A percentile compares a stretch with the other conserved stretches of the same genome.
Conservation (phyloP, 192 early-diverging fungal genomes). For the Coemansia umbellata region DNA sequence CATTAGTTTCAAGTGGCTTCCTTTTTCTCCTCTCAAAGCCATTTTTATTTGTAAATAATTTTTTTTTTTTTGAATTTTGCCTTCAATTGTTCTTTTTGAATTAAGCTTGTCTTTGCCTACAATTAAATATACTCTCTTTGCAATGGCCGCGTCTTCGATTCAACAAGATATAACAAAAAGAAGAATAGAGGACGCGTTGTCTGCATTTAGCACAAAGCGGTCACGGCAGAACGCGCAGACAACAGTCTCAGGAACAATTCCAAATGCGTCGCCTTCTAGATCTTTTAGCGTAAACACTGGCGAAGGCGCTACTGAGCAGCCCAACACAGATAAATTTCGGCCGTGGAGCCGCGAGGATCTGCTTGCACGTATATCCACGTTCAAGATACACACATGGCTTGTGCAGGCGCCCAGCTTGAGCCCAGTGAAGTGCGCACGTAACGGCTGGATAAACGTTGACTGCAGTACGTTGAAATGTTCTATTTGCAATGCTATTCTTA, state of each 20-base stretch:
- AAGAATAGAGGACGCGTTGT: slow-evolving; percentile 36
- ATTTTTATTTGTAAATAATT: background rate
- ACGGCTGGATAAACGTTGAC: slow-evolving; percentile 49
- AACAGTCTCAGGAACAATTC: background rate
- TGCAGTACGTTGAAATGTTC: slow-evolving; percentile 44
- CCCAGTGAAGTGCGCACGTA: slow-evolving; percentile 44
- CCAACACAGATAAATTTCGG: slow-evolving; percentile 23
- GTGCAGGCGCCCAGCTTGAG: slow-evolving; percentile 32
- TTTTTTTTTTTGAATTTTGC: background rate
- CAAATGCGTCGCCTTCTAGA: background rate
- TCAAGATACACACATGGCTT: slow-evolving; percentile 49
- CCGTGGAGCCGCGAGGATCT: slow-evolving; percentile 49
- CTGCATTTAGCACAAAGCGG: slow-evolving; percentile 22
- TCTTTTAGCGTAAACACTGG: background rate
- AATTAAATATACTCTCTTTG: no score
- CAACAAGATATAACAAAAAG: slow-evolving; percentile 25
- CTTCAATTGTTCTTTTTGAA: background rate
- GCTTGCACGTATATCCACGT: slow-evolving; percentile 45
- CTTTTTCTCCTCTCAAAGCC: background rate
- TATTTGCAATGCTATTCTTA: slow-evolving; percentile 34
- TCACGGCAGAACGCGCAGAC: slow-evolving; percentile 6
- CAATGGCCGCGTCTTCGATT: slow-evolving; percentile 28
- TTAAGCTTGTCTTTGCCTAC: no score
- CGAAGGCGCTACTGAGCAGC: background rate
- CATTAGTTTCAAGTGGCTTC: background rate